phyloP scores from a whole-genome alignment of 2,329 filamentous ascomycete genomes.

The Claviceps cyperi region DNA sequence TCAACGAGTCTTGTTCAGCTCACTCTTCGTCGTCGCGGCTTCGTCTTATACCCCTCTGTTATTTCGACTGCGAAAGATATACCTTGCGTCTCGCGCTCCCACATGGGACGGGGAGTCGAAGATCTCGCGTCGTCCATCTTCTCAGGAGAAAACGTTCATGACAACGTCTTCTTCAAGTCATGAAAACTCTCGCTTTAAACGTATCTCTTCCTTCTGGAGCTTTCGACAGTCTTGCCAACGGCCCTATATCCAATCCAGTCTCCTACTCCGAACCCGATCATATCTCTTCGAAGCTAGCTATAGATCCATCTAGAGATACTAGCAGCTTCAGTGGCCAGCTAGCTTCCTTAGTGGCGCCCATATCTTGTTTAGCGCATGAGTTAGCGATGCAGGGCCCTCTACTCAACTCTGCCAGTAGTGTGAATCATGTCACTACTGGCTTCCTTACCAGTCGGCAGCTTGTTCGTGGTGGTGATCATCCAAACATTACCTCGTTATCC shows the following conservation, averaged over 20 bases:
- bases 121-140: neutral
- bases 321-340: neutral
- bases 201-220: slow-evolving; percentile 27
- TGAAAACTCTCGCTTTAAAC: slow-evolving; percentile 27
- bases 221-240: slow-evolving; percentile 15
- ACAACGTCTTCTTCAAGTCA: slow-evolving; percentile 7
- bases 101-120: slow-evolving; percentile 3
- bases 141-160: neutral
- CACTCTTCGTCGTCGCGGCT: neutral
- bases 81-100: neutral
- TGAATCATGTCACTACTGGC: neutral
- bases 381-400: neutral
- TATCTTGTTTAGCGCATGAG: neutral
- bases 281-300: neutral
- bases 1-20: neutral
- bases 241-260: slow-evolving; percentile 8
- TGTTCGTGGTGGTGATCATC: neutral
- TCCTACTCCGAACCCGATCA: slow-evolving; percentile 4
- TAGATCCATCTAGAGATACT: neutral
- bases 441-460: neutral
- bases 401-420: neutral
- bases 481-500: slow-evolving; percentile 5
- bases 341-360: neutral
- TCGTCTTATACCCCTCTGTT: neutral
- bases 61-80: neutral